Evolutionary conservation across 1,284 basidiomycete genomes (phyloP).

Genomic region (Microstroma glucosiphilum): DNA sequence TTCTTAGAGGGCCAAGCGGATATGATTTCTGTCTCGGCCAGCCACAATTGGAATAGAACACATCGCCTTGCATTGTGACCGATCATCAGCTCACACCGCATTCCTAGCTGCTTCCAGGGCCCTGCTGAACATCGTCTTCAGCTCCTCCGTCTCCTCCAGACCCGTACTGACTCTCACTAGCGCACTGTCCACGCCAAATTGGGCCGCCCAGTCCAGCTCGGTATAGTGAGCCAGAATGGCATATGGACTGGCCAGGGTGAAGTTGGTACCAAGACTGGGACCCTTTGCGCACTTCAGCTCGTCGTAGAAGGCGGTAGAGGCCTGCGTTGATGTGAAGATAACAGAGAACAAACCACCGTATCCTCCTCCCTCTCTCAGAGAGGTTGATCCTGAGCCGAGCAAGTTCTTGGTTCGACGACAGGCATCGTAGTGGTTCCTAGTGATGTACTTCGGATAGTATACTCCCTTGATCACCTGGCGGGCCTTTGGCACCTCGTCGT

Average conservation of each 20-base stretch:
- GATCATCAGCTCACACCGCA: conserved; percentile 5
- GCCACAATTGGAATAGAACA: neutral
- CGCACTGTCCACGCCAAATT: conserved; percentile 75
- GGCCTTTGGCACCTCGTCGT: neutral
- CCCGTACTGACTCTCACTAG: conserved; percentile 86
- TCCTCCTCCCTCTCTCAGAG: conserved; percentile 53
- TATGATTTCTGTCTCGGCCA: too few relatives aligned
- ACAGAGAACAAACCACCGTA: conserved; percentile 89
- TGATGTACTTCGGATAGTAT: conserved; percentile 60
- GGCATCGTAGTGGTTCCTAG: conserved; percentile 65
- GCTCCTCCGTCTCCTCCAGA: conserved; percentile 66
- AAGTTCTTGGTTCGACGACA: conserved; percentile 57
- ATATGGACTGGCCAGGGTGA: conserved; percentile 88
- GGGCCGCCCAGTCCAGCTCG: conserved; percentile 85
- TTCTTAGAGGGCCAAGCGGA: too few relatives aligned
- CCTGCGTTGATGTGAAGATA: conserved; percentile 67
- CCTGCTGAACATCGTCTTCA: conserved; percentile 62
- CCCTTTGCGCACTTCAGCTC: conserved; percentile 77
- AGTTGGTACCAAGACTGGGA: conserved; percentile 89
- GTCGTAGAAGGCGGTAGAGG: conserved; percentile 81
- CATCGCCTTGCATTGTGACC: neutral
- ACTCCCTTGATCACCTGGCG: neutral
- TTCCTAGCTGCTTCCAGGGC: conserved; percentile 67
- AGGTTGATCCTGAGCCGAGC: conserved; percentile 33
- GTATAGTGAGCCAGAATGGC: conserved; percentile 85